Conservation (phyloP, 352 stramenopile genomes). For the Pythium sp. region DNA sequence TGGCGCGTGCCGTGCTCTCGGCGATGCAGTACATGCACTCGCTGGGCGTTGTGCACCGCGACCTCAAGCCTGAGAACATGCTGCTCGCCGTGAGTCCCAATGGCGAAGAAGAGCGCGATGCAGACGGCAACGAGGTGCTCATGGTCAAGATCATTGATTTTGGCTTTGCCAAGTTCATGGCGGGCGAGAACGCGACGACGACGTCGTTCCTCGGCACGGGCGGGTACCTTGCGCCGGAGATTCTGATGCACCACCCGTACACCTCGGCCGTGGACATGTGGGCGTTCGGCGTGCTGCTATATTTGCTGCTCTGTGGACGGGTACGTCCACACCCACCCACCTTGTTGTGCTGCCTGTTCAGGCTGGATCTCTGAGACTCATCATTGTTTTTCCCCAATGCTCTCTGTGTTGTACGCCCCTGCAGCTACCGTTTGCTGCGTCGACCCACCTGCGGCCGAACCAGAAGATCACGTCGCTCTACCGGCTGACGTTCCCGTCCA, state of each 20-base stretch:
- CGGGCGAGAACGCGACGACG: constrained; percentile 45
- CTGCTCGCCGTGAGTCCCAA: constrained; percentile 37
- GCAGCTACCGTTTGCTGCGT: constrained; percentile 62
- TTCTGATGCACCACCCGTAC: constrained; percentile 95
- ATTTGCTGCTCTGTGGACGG: constrained; percentile 95
- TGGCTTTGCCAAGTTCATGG: constrained; percentile 93
- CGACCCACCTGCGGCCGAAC: constrained; percentile 51
- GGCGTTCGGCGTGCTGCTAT: constrained; percentile 96
- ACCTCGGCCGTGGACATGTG: constrained; percentile 95
- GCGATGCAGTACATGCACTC: constrained; percentile 76
- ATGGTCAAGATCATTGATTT: constrained; percentile 99
- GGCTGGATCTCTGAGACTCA: neutral
- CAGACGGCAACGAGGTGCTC: constrained; percentile 18
- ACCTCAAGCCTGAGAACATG: constrained; percentile 81
- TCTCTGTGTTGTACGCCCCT: constrained; percentile 1
- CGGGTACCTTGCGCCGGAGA: constrained; percentile 97
- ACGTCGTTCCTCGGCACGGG: constrained; percentile 77
- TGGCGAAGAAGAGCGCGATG: constrained; percentile 15
- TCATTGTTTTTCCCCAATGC: neutral
- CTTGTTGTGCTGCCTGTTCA: neutral
- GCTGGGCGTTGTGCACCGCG: constrained; percentile 61
- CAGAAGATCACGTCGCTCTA: constrained; percentile 66
- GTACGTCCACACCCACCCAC: constrained; percentile 31
- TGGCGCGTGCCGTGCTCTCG: constrained; percentile 57
- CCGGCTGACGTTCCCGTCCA: constrained; percentile 64